Evolutionary conservation across 1,284 basidiomycete species (phyloP).

Genomic region (Heterobasidion annosum): DNA sequence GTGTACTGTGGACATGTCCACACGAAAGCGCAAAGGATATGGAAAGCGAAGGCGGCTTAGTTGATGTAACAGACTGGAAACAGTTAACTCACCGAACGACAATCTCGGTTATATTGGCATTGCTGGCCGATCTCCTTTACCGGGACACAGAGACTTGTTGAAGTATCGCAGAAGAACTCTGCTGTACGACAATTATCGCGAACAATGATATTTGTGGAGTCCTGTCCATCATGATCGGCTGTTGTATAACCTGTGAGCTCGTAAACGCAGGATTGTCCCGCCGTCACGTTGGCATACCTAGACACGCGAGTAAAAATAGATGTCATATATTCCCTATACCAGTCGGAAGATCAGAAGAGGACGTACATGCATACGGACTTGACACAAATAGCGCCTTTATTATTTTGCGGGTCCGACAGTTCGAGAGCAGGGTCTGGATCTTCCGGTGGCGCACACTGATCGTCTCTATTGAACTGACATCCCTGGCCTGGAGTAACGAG

Average conservation of each 20-base stretch:
- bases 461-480: constrained; percentile 68
- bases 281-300: constrained; percentile 50
- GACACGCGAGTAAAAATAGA: background rate
- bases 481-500: constrained; percentile 35
- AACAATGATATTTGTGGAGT: constrained; percentile 43
- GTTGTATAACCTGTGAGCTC: constrained; percentile 57
- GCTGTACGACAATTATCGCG: constrained; percentile 54
- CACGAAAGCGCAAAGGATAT: background rate
- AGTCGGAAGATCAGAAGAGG: constrained; percentile 1
- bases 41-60: no score
- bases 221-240: constrained; percentile 30
- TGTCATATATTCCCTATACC: background rate
- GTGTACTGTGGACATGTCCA: constrained; percentile 11
- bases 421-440: constrained; percentile 25
- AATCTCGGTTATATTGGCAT: constrained; percentile 54
- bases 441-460: constrained; percentile 47
- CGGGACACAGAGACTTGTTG: constrained; percentile 34
- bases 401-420: constrained; percentile 30
- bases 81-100: constrained; percentile 27
- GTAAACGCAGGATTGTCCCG: constrained; percentile 45
- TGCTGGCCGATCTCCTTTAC: constrained; percentile 32
- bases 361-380: constrained; percentile 55
- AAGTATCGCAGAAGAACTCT: constrained; percentile 47
- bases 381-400: constrained; percentile 55
- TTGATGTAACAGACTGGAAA: background rate